Evolutionary conservation across 2,329 filamentous ascomycete species (phyloP), one percentile per base, ranked within the genome.

Genomic region (Fusarium tanahbumbuense): DNA sequence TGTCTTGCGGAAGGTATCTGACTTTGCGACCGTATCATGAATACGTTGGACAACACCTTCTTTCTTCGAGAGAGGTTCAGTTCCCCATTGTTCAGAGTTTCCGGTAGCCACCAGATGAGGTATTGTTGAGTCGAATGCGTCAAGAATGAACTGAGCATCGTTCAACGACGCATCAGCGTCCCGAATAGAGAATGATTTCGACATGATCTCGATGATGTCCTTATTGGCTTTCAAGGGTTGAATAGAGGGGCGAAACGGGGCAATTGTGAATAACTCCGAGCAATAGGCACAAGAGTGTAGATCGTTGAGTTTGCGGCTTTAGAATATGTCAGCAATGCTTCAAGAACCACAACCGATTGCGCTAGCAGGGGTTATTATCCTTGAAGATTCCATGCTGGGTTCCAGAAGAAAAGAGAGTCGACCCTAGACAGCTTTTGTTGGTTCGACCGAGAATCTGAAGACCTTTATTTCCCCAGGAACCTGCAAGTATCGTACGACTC

Each of bases 51-150:
- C 9, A 22, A 76, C 76, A 16, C 64, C 71, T 25, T 75, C 48
- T 34, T 68, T 73, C 11, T 57, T 56, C 8, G 73, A 76, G 41
- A 78, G 74, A 22, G 64, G 76, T 60, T 67, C 50, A 20, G 63
- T 49, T 10, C 76, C 76, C 75, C 77, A 78, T 73, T 76, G 76
- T n/a, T 50, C 72, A 49, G 60, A 68, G 48, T 72, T 77, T 34
- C 73, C 78, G 20, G 72, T 60, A 15, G 73, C 71, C 40, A 50
- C 66, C 47, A 79, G 73, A 56, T 75, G 68, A 48, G 75, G 71
- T 40, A 80, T 48, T 11, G 70, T 73, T 12, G 75, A 78, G 63
- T 77, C 73, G 67, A 78, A 77, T 48, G 75, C 76, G 27, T 71
- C 70, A 30, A 75, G 57, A 44, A 79, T 75, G 72, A 78, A 77